A percentile compares a stretch with the other conserved stretches of the same genome.
These are phyloP conservation scores for Rhodamnia rubescens DNA, from an alignment of 345 rosid genomes.

Conservation along the genomic window DNA sequence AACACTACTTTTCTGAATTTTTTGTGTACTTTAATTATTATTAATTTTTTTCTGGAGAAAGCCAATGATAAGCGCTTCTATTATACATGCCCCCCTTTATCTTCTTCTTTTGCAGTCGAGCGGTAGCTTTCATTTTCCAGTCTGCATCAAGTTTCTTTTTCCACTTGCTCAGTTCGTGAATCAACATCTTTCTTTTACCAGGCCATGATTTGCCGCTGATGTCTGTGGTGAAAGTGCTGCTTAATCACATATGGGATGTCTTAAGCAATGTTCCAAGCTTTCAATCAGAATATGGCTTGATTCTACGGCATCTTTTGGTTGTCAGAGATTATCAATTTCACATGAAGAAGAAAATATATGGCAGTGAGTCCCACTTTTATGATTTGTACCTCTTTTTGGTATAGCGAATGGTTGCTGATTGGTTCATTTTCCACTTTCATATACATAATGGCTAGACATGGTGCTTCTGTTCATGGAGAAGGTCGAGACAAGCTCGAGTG, in stretches of 20 bases:
- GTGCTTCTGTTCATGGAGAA: constrained; percentile 61
- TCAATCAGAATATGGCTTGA: constrained; percentile 77
- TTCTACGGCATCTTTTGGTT: constrained; percentile 63
- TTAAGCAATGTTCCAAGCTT: constrained; percentile 65
- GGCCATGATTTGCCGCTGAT: constrained; percentile 51
- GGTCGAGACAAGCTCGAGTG: constrained; percentile 42
- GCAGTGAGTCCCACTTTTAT: constrained; percentile 36
- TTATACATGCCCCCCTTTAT: not conserved
- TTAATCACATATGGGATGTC: constrained; percentile 60
- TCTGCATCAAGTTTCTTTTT: not conserved
- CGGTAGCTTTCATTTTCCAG: not conserved
- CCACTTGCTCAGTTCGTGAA: not conserved
- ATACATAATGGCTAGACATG: constrained; percentile 37
- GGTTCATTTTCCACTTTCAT: not conserved
- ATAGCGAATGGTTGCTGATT: not conserved
- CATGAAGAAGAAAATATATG: constrained; percentile 57
- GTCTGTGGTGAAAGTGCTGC: constrained; percentile 53
- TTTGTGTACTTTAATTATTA: not conserved
- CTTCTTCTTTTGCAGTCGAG: not conserved
- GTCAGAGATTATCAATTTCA: constrained; percentile 64
- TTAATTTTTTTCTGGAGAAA: not conserved
- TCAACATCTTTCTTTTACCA: constrained; percentile 8
- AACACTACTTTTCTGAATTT: not conserved
- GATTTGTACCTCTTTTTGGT: not conserved
- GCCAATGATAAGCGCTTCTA: not conserved